These are phyloP conservation scores for Fusarium ambrosium DNA, from an alignment of 2,329 filamentous ascomycete genomes.

Conservation along the genomic window DNA sequence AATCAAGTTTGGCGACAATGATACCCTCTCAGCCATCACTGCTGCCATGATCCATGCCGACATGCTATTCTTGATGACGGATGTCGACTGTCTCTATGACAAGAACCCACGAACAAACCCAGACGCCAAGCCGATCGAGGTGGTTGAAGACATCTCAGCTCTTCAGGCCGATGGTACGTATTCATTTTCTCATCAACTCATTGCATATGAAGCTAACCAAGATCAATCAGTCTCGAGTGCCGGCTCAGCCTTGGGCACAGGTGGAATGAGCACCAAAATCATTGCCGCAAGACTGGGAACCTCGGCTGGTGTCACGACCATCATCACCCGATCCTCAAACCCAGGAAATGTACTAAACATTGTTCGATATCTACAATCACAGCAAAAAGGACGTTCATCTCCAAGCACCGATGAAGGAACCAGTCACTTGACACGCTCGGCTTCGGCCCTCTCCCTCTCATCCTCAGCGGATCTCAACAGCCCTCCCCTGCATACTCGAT, in stretches of 20 bases:
- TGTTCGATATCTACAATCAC: conserved; percentile 71
- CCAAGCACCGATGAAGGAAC: conserved; percentile 47
- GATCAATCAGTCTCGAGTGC: conserved; percentile 79
- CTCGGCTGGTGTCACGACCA: conserved; percentile 92
- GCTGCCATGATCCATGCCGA: conserved; percentile 98
- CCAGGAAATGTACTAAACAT: conserved; percentile 93
- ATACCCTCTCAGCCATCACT: conserved; percentile 95
- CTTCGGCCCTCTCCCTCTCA: conserved; percentile 57
- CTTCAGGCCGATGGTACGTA: conserved; percentile 82
- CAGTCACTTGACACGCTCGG: conserved; percentile 56
- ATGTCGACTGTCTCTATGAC: conserved; percentile 97
- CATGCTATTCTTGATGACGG: conserved; percentile 97
- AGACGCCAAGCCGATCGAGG: conserved; percentile 89
- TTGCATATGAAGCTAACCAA: neutral
- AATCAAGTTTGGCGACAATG: conserved; percentile 99
- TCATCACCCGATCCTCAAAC: conserved; percentile 94
- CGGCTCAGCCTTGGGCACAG: conserved; percentile 90
- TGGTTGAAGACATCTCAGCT: conserved; percentile 88
- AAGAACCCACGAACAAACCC: conserved; percentile 90
- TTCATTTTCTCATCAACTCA: neutral
- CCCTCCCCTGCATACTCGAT: conserved; percentile 88
- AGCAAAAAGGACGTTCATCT: conserved; percentile 32
- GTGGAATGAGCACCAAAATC: conserved; percentile 98
- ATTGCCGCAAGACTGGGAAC: conserved; percentile 92
- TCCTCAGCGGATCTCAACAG: conserved; percentile 49